phyloP scores from a whole-genome alignment of 1,284 basidiomycete species.

The Veloporphyrellus conicus region DNA sequence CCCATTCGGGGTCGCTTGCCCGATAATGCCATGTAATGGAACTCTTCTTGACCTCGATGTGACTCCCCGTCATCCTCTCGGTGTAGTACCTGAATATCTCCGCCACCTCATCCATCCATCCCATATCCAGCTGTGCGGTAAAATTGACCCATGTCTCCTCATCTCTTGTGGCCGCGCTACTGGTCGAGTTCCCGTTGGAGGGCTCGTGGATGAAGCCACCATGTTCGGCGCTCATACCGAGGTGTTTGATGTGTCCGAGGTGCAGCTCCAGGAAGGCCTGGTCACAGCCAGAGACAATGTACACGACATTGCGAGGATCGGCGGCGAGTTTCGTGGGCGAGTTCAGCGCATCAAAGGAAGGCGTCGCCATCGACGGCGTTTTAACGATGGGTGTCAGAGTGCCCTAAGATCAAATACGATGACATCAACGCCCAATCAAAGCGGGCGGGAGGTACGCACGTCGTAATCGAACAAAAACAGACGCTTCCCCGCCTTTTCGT shows the following conservation, averaged over 20 bases:
- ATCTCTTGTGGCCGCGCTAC: neutral
- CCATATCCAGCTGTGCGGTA: constrained; percentile 91
- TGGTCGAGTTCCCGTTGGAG: constrained; percentile 6
- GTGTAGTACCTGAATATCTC: constrained; percentile 97
- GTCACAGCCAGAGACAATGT: constrained; percentile 98
- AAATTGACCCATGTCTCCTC: constrained; percentile 77
- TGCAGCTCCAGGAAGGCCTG: constrained; percentile 88
- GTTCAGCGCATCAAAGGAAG: constrained; percentile 70
- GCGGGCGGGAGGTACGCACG: constrained; percentile 42
- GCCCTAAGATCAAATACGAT: constrained; percentile 48
- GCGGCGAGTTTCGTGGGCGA: constrained; percentile 70
- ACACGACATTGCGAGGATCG: constrained; percentile 88
- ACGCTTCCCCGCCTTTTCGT: constrained; percentile 74
- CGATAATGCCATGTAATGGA: constrained; percentile 99
- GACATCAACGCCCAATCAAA: neutral
- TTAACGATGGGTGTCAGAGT: constrained; percentile 97
- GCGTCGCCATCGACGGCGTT: constrained; percentile 83
- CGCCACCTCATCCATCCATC: constrained; percentile 93
- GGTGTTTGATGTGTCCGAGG: constrained; percentile 75
- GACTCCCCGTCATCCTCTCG: constrained; percentile 92
- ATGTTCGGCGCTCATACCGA: constrained; percentile 96
- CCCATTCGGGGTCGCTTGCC: constrained; percentile 91
- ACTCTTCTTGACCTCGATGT: constrained; percentile 95
- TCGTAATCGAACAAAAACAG: constrained; percentile 97
- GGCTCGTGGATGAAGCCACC: constrained; percentile 88